A percentile compares a stretch with the other conserved stretches of the same genome.
Conservation (phyloP, 805 yeast genomes). For the Sugiyamaella chiloensis region DNA sequence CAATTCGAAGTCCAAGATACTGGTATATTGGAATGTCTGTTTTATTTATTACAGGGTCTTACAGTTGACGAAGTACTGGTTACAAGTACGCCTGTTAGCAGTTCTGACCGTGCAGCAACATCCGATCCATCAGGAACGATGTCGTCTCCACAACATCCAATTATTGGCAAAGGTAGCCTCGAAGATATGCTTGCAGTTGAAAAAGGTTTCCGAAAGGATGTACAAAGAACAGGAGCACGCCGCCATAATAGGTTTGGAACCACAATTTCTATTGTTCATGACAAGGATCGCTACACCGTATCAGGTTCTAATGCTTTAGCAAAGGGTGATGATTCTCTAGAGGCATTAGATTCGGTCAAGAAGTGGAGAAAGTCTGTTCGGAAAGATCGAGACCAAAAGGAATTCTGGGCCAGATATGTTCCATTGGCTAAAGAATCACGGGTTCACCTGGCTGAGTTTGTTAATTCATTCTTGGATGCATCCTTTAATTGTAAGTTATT, state of each 20-base stretch:
- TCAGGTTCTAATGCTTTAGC: constrained; percentile 68
- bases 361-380: constrained; percentile 53
- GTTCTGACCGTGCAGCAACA: too few species aligned
- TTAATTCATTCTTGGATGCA: constrained; percentile 62
- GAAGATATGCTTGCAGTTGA: constrained; percentile 60
- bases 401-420: constrained; percentile 27
- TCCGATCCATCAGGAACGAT: too few species aligned
- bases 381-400: not conserved
- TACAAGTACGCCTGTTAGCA: not conserved
- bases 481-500: constrained; percentile 53
- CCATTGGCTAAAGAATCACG: constrained; percentile 28
- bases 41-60: constrained; percentile 58
- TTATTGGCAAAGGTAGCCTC: constrained; percentile 21
- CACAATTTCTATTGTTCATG: constrained; percentile 63
- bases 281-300: constrained; percentile 56
- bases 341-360: constrained; percentile 63
- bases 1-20: constrained; percentile 65
- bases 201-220: constrained; percentile 46
- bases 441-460: constrained; percentile 42
- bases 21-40: constrained; percentile 66
- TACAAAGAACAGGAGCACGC: constrained; percentile 53
- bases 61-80: constrained; percentile 34
- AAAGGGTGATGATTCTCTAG: constrained; percentile 51
- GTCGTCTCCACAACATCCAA: too few species aligned
- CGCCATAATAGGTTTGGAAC: constrained; percentile 94